These are phyloP conservation scores for Malassezia caprae DNA, from an alignment of 1,284 basidiomycete species.

Conservation along the genomic window DNA sequence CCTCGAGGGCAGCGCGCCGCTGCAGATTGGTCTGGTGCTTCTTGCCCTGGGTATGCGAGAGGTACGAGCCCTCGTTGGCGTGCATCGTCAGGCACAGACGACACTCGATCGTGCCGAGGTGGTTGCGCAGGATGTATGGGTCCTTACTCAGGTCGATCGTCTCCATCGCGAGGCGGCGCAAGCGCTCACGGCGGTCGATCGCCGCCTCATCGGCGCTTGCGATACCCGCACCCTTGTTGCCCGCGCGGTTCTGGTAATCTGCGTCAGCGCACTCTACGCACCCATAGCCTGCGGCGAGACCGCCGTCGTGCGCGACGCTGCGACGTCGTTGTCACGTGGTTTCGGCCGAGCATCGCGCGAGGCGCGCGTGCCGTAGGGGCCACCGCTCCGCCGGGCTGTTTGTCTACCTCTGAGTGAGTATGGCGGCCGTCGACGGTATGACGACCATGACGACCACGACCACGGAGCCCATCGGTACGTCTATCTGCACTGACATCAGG, in stretches of 20 bases:
- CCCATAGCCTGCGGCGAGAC: neutral
- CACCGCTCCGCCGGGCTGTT: conserved; percentile 8
- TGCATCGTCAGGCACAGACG: conserved; percentile 93
- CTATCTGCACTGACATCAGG: conserved; percentile 20
- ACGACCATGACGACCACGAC: conserved; percentile 19
- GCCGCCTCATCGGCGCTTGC: conserved; percentile 82
- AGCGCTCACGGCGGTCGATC: conserved; percentile 84
- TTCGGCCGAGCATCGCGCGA: neutral
- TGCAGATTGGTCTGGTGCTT: conserved; percentile 99
- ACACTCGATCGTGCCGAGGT: conserved; percentile 91
- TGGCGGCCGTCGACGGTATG: conserved; percentile 17
- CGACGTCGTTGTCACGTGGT: neutral
- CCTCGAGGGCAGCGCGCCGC: conserved; percentile 84
- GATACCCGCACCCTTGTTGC: conserved; percentile 48
- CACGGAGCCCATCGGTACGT: conserved; percentile 19
- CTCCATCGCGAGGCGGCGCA: conserved; percentile 68
- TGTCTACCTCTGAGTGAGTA: conserved; percentile 6
- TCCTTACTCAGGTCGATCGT: conserved; percentile 55
- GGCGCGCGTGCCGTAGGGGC: neutral
- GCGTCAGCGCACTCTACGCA: conserved; percentile 3
- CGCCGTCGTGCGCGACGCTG: neutral
- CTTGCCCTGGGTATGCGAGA: conserved; percentile 98
- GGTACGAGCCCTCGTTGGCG: conserved; percentile 97
- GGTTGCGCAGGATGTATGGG: conserved; percentile 96
- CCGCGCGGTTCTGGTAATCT: conserved; percentile 48